phyloP scores from a whole-genome alignment of 768 basidiomycete genomes.

The Boletus pseudopeckii region DNA sequence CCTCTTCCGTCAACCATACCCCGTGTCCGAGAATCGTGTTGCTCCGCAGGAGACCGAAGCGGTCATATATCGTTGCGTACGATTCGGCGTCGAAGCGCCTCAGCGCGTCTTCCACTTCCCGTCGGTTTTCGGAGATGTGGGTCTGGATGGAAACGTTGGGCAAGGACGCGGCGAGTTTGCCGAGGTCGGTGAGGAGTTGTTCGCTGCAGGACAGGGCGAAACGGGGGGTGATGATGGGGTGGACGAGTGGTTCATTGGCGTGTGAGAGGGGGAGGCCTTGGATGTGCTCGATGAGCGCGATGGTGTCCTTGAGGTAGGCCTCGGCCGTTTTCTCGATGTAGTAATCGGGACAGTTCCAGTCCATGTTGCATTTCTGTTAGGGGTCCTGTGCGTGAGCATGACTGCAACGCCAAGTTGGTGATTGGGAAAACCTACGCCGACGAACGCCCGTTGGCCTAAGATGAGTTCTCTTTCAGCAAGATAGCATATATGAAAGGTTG shows the following conservation, averaged over 20 bases:
- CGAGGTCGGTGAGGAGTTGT: constrained; percentile 57
- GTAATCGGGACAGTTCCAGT: constrained; percentile 61
- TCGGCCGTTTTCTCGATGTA: constrained; percentile 61
- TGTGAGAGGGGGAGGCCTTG: constrained; percentile 42
- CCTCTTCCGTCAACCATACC: constrained; percentile 68
- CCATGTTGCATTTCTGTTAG: constrained; percentile 29
- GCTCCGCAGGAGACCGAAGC: constrained; percentile 60
- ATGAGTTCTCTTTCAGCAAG: not conserved
- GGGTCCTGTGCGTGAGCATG: constrained; percentile 6
- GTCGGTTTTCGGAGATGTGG: constrained; percentile 80
- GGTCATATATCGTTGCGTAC: constrained; percentile 81
- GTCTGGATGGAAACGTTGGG: constrained; percentile 77
- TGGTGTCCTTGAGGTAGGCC: constrained; percentile 57
- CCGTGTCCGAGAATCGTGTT: constrained; percentile 88
- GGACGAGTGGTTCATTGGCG: constrained; percentile 55
- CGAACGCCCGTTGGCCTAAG: constrained; percentile 79
- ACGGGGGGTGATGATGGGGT: constrained; percentile 88
- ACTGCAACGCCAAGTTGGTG: not conserved
- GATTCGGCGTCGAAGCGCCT: constrained; percentile 61
- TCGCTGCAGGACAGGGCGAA: constrained; percentile 86
- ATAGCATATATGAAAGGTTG: not conserved
- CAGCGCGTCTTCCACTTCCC: constrained; percentile 63
- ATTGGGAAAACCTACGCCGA: constrained; percentile 54
- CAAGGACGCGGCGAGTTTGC: constrained; percentile 51
- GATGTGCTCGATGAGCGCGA: constrained; percentile 64